Percentiles rank a stretch among this genome's conserved stretches.
Conservation (phyloP, 176 grass and related monocot species). For the Melocanna baccifera region DNA sequence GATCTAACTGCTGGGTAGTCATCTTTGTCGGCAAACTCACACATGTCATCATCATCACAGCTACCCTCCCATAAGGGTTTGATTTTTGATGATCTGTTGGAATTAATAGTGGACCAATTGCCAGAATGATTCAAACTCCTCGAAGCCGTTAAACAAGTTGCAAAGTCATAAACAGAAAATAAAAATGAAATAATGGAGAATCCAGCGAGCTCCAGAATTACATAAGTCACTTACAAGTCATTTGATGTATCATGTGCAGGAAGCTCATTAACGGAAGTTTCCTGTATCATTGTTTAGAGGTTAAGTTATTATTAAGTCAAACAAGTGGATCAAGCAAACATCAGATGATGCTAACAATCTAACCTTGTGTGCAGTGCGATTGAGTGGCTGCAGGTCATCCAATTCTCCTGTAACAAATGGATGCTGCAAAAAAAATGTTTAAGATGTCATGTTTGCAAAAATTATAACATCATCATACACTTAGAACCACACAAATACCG, state of each 20-base stretch:
- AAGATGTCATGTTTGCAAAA: constrained; percentile 41
- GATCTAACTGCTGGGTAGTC: constrained; percentile 58
- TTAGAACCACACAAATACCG: not conserved
- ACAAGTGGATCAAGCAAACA: constrained; percentile 27
- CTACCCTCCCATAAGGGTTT: constrained; percentile 63
- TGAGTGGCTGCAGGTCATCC: constrained; percentile 37
- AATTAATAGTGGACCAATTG: constrained; percentile 51
- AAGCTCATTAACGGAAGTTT: constrained; percentile 43
- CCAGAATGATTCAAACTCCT: constrained; percentile 42
- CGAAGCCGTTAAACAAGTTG: constrained; percentile 29
- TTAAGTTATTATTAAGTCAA: constrained; percentile 25
- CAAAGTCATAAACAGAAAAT: not conserved
- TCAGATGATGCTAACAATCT: constrained; percentile 13
- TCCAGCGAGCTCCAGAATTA: not conserved
- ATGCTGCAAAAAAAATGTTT: constrained; percentile 64
- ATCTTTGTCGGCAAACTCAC: constrained; percentile 65
- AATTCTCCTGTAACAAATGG: constrained; percentile 86
- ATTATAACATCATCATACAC: constrained; percentile 15
- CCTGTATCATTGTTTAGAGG: constrained; percentile 39
- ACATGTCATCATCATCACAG: constrained; percentile 75
- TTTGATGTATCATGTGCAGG: constrained; percentile 33
- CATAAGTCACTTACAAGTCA: constrained; percentile 47
- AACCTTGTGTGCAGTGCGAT: constrained; percentile 50
- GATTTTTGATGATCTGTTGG: constrained; percentile 43
- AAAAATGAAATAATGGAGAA: not conserved